phyloP scores from a whole-genome alignment of 179 eudicot genomes.

The Beta lomatogona region DNA sequence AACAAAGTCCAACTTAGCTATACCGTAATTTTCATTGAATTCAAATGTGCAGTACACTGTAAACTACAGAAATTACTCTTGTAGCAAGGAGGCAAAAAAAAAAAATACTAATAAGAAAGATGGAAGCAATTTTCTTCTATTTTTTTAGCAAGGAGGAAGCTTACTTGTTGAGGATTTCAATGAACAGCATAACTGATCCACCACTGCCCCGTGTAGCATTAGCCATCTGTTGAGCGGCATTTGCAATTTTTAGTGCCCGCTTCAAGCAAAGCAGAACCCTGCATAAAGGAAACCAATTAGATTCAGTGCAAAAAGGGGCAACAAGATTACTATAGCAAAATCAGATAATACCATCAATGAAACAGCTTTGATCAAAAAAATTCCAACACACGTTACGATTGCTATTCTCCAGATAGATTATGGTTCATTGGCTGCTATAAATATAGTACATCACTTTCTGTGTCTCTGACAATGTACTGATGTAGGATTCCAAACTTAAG shows the following conservation, averaged over 20 bases:
- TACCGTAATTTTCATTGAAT: neutral
- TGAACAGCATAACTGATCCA: conserved; percentile 78
- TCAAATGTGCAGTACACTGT: neutral
- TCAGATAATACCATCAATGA: neutral
- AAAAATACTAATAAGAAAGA: too few relatives aligned
- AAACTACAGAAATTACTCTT: neutral
- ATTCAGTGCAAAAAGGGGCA: neutral
- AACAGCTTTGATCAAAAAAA: neutral
- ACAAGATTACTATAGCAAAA: neutral
- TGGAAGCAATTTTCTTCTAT: too few relatives aligned
- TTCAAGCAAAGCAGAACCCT: conserved; percentile 97
- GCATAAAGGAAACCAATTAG: conserved; percentile 26
- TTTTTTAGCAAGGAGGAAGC: conserved; percentile 10
- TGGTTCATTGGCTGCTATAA: neutral
- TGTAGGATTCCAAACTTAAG: neutral
- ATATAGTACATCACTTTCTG: neutral
- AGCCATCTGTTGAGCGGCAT: conserved; percentile 95
- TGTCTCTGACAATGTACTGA: neutral
- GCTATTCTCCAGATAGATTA: neutral
- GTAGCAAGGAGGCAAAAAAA: too few relatives aligned
- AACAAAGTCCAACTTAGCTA: neutral
- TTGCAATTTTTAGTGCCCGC: conserved; percentile 90
- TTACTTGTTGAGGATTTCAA: conserved; percentile 94
- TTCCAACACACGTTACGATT: neutral
- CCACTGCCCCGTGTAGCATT: conserved; percentile 88